These are phyloP conservation scores for Geosiphon pyriformis DNA, from an alignment of 192 early-diverging fungal species.

Conservation along the genomic window DNA sequence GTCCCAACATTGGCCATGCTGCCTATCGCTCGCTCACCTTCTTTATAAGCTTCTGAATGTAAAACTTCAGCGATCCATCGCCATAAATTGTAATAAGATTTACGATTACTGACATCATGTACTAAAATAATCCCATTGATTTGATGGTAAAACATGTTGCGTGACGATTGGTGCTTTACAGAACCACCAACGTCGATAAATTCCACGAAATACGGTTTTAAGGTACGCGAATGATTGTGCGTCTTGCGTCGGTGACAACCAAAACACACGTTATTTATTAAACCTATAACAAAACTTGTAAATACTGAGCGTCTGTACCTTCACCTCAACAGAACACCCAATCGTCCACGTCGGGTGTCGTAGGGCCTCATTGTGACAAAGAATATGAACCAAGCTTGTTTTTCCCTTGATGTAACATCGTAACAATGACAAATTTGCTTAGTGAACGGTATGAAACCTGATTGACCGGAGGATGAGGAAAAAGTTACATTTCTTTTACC, in stretches of 20 bases:
- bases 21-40: not conserved
- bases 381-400: slow-evolving; percentile 46
- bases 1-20: no score
- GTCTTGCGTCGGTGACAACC: slow-evolving; percentile 21
- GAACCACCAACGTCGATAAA: slow-evolving; percentile 50
- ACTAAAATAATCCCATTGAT: slow-evolving; percentile 47
- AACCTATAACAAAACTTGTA: slow-evolving; percentile 3
- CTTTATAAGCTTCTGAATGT: slow-evolving; percentile 20
- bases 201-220: slow-evolving; percentile 45
- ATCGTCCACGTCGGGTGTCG: slow-evolving; percentile 35
- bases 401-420: slow-evolving; percentile 35
- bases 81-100: slow-evolving; percentile 52
- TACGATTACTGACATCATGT: slow-evolving; percentile 45
- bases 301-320: slow-evolving; percentile 35
- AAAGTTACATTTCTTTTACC: no score
- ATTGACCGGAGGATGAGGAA: no score
- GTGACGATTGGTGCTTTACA: slow-evolving; percentile 39
- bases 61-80: slow-evolving; percentile 37
- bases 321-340: slow-evolving; percentile 48
- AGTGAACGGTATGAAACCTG: no score
- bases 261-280: slow-evolving; percentile 3
- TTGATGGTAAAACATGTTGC: slow-evolving; percentile 44
- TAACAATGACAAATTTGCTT: not conserved
- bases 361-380: slow-evolving; percentile 44
- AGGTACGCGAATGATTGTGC: slow-evolving; percentile 16